A percentile compares a stretch with the other conserved stretches of the same genome.
Conservation (phyloP, 2,329 filamentous ascomycete genomes). For the Verticillium nonalfalfae region DNA sequence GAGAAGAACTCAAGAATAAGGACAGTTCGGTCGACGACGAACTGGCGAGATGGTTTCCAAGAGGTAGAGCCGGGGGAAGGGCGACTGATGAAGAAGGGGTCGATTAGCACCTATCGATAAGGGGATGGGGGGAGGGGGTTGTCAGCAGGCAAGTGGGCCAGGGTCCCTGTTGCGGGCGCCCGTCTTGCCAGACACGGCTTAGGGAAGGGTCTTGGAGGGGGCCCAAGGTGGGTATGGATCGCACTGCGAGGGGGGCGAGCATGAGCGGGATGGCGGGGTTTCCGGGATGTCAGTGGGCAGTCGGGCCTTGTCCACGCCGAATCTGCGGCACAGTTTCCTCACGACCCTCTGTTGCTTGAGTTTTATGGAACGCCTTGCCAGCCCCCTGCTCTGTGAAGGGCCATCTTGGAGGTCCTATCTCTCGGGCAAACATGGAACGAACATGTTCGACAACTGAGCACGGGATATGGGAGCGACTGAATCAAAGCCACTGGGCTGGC, state of each 20-base stretch:
- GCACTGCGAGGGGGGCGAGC: background rate
- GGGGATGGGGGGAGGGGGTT: background rate
- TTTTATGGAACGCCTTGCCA: too few species aligned
- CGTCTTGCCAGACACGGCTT: background rate
- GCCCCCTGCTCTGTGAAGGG: background rate
- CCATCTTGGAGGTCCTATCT: too few species aligned
- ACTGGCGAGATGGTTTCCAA: background rate
- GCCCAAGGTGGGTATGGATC: background rate
- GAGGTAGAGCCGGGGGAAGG: background rate
- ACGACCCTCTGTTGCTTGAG: background rate
- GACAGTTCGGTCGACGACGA: background rate
- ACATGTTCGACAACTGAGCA: background rate
- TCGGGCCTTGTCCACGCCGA: background rate
- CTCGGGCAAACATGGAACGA: background rate
- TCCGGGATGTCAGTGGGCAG: background rate
- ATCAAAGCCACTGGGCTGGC: background rate
- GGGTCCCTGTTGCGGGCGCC: background rate
- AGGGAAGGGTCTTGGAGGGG: background rate
- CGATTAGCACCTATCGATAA: slow-evolving; percentile 1
- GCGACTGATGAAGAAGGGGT: background rate
- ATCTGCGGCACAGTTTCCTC: background rate
- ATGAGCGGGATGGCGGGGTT: background rate
- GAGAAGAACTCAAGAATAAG: background rate
- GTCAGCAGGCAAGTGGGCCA: slow-evolving; percentile 1
- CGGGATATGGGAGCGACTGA: background rate